These are phyloP conservation scores for Austroboletus novae-zelandiae DNA, from an alignment of 1,284 basidiomycete genomes.

Conservation along the genomic window DNA sequence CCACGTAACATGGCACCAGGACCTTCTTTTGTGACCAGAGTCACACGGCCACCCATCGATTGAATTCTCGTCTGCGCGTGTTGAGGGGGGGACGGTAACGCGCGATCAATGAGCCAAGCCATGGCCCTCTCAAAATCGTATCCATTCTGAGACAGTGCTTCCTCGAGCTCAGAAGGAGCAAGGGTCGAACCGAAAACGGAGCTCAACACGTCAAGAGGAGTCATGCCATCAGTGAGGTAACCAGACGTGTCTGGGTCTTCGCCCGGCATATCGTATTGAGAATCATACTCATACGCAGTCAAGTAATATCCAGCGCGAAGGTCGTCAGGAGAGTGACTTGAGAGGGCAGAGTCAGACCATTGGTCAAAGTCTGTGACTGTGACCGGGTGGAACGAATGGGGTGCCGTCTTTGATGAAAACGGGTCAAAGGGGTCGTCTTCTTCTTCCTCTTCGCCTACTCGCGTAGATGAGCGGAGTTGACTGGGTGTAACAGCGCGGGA, in stretches of 20 bases:
- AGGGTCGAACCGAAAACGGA: constrained; percentile 90
- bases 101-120: constrained; percentile 84
- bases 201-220: constrained; percentile 92
- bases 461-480: constrained; percentile 59
- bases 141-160: constrained; percentile 82
- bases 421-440: constrained; percentile 79
- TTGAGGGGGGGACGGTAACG: constrained; percentile 45
- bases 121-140: constrained; percentile 96
- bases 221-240: constrained; percentile 83
- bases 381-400: constrained; percentile 60
- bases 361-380: constrained; percentile 62
- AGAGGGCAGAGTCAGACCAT: constrained; percentile 51
- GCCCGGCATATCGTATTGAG: constrained; percentile 37
- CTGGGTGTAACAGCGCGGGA: constrained; percentile 39
- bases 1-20: constrained; percentile 38
- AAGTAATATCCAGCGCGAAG: constrained; percentile 34
- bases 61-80: constrained; percentile 52
- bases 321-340: constrained; percentile 45
- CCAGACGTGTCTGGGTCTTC: constrained; percentile 54
- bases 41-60: constrained; percentile 60
- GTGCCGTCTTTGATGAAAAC: constrained; percentile 49
- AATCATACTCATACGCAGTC: constrained; percentile 36
- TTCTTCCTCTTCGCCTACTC: constrained; percentile 53
- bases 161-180: constrained; percentile 88
- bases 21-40: constrained; percentile 55